Evolutionary conservation across 768 basidiomycete species (phyloP).

Genomic region (Mrakia blollopis): DNA sequence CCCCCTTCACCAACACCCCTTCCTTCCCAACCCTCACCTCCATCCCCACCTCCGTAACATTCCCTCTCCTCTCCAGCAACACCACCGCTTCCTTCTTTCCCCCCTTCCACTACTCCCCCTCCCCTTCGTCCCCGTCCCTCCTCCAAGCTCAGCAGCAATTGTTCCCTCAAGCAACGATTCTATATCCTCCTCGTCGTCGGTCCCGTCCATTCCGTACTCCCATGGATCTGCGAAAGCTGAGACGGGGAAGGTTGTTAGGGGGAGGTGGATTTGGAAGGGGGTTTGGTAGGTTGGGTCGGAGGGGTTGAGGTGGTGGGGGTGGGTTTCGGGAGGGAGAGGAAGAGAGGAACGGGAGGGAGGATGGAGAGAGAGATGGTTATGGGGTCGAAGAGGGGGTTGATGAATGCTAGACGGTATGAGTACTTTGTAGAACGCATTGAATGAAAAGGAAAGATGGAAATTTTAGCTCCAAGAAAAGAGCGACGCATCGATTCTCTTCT

Average conservation of each 20-base stretch:
- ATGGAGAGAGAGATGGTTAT: constrained; percentile 85
- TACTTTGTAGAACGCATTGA: constrained; percentile 46
- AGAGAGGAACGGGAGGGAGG: constrained; percentile 38
- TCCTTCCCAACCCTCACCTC: constrained; percentile 73
- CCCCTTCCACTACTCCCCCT: constrained; percentile 51
- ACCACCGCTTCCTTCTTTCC: constrained; percentile 51
- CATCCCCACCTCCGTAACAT: constrained; percentile 79
- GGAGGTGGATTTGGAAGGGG: constrained; percentile 75
- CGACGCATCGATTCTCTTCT: background rate
- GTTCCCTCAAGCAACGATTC: constrained; percentile 43
- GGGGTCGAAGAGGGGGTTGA: constrained; percentile 92
- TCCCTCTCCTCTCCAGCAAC: constrained; percentile 76
- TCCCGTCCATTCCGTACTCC: constrained; percentile 94
- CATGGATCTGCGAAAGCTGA: constrained; percentile 92
- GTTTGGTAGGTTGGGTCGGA: constrained; percentile 51
- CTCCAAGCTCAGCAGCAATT: constrained; percentile 50
- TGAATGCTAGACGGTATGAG: constrained; percentile 80
- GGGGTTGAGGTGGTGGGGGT: constrained; percentile 46
- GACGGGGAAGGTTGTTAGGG: constrained; percentile 70
- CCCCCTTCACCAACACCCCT: constrained; percentile 53
- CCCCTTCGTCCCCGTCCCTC: constrained; percentile 41
- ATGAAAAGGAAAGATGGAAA: background rate
- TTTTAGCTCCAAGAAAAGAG: background rate
- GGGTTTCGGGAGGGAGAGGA: background rate
- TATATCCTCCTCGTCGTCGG: constrained; percentile 50